Evolutionary conservation across 495 filamentous ascomycete species (phyloP).

Genomic region (Antarctomyces pellizariae): DNA sequence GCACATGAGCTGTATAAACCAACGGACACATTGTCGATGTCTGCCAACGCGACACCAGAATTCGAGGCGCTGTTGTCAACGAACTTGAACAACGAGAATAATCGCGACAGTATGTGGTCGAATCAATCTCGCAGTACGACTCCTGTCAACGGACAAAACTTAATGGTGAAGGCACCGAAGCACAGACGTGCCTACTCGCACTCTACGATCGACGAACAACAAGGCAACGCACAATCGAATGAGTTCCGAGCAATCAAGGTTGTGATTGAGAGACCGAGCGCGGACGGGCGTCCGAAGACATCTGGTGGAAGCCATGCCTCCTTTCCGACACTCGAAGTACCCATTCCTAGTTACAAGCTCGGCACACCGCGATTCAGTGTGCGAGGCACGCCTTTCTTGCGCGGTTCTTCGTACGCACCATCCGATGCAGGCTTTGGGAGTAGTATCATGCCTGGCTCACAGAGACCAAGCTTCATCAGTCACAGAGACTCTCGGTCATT

Average conservation of each 20-base stretch:
- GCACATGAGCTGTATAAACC: constrained; percentile 33
- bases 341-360: constrained; percentile 71
- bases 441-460: constrained; percentile 1
- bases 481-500: constrained; percentile 4
- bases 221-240: constrained; percentile 22
- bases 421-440: constrained; percentile 19
- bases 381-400: constrained; percentile 55
- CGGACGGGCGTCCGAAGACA: constrained; percentile 34
- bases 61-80: constrained; percentile 20
- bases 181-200: constrained; percentile 35
- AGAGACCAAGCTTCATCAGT: constrained; percentile 10
- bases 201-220: constrained; percentile 32
- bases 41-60: constrained; percentile 30
- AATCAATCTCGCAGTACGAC: constrained; percentile 3
- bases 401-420: constrained; percentile 42
- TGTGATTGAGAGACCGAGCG: constrained; percentile 55
- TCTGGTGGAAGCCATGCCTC: constrained; percentile 19
- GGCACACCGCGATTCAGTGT: constrained; percentile 64
- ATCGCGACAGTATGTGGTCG: constrained; percentile 27
- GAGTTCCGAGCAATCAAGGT: constrained; percentile 53
- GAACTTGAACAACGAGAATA: constrained; percentile 15
- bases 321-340: constrained; percentile 42
- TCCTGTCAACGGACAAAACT: constrained; percentile 2
- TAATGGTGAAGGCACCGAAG: constrained; percentile 10
- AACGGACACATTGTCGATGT: constrained; percentile 32